Conservation (phyloP, 176 grass and related monocot genomes). For the Zoysia pacifica region DNA sequence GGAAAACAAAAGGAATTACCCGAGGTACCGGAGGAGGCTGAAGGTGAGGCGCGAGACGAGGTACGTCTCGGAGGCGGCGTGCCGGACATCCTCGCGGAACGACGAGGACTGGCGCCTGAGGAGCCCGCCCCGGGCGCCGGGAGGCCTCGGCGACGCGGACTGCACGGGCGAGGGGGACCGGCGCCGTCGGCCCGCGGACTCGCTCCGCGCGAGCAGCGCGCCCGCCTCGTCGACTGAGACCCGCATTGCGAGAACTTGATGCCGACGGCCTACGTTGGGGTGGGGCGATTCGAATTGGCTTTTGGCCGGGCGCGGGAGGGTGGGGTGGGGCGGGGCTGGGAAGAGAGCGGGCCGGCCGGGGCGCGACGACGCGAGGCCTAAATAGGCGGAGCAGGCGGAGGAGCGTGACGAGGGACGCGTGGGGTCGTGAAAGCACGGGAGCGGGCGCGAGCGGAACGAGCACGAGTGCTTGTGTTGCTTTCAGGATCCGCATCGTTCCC, state of each 20-base stretch:
- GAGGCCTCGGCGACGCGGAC: constrained; percentile 38
- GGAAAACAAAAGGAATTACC: constrained; percentile 37
- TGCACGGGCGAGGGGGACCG: constrained; percentile 52
- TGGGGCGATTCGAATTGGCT: constrained; percentile 32
- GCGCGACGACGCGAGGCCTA: constrained; percentile 17
- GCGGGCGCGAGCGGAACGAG: no score
- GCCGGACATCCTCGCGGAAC: constrained; percentile 62
- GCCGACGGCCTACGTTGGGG: background rate
- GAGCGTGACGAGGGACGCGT: background rate
- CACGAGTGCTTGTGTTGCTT: no score
- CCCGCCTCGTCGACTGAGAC: constrained; percentile 42
- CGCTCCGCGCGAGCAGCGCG: constrained; percentile 32
- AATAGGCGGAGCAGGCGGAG: constrained; percentile 22
- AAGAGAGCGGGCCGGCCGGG: background rate
- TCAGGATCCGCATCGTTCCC: no score
- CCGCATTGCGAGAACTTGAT: constrained; percentile 37
- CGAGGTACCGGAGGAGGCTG: constrained; percentile 78
- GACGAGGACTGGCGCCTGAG: constrained; percentile 53
- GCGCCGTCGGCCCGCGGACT: background rate
- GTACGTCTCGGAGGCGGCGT: constrained; percentile 88
- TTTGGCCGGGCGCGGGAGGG: background rate
- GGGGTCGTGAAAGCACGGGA: no score
- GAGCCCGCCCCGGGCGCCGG: background rate
- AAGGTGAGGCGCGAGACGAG: constrained; percentile 80
- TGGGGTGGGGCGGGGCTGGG: background rate